phyloP scores from a whole-genome alignment of 257 asterid genomes.

The Petrea volubilis region DNA sequence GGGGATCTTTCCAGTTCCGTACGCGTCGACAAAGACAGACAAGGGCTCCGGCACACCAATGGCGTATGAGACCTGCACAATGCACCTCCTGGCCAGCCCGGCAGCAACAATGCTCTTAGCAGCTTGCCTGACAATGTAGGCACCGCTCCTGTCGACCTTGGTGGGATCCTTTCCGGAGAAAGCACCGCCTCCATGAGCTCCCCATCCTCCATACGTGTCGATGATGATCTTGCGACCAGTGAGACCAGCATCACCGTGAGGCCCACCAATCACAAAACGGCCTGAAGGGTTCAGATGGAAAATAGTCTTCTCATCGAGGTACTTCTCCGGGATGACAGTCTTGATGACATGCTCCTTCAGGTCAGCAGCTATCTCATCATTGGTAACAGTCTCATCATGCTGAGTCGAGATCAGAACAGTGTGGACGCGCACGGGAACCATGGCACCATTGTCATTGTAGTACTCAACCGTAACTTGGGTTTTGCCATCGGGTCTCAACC shows the following conservation, averaged over 20 bases:
- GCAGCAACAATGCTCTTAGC: constrained; percentile 47
- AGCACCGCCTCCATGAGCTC: constrained; percentile 48
- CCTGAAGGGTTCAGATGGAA: constrained; percentile 45
- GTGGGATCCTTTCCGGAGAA: constrained; percentile 48
- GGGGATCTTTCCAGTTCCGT: constrained; percentile 36
- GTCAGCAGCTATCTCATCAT: constrained; percentile 44
- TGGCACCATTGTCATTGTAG: constrained; percentile 41
- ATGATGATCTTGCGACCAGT: constrained; percentile 50
- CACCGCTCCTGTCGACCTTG: constrained; percentile 44
- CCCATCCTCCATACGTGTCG: constrained; percentile 51
- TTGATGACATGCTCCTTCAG: constrained; percentile 43
- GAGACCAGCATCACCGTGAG: constrained; percentile 49
- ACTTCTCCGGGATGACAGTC: constrained; percentile 36
- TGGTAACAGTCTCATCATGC: constrained; percentile 45
- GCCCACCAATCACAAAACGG: constrained; percentile 46
- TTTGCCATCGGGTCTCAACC: constrained; percentile 48
- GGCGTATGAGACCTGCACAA: constrained; percentile 43
- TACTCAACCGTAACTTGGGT: constrained; percentile 47
- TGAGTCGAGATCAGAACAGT: constrained; percentile 45
- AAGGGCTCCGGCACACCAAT: constrained; percentile 43
- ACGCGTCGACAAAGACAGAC: constrained; percentile 36
- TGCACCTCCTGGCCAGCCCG: constrained; percentile 42
- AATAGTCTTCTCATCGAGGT: constrained; percentile 42
- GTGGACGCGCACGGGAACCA: constrained; percentile 43
- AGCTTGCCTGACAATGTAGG: constrained; percentile 40